phyloP scores from a whole-genome alignment of 2,329 filamentous ascomycete species.

The Sordariomycetes sp. region DNA sequence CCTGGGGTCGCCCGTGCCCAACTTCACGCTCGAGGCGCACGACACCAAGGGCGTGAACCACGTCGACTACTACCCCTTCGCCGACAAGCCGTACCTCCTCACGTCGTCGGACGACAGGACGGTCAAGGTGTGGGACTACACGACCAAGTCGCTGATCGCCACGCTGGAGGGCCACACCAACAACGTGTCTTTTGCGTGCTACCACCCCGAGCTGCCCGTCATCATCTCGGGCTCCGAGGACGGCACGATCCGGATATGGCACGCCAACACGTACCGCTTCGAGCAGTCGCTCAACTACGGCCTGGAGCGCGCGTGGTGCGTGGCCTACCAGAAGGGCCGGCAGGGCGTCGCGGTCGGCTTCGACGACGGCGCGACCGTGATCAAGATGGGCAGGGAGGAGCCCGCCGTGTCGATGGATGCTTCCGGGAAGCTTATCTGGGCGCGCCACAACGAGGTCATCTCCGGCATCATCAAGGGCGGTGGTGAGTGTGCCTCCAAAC shows the following conservation, averaged over 20 bases:
- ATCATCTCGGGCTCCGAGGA: slow-evolving; percentile 98
- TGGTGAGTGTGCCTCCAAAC: slow-evolving; percentile 12
- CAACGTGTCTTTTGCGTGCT: slow-evolving; percentile 96
- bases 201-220: slow-evolving; percentile 91
- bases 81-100: slow-evolving; percentile 75
- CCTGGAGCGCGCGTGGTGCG: slow-evolving; percentile 93
- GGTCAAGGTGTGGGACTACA: slow-evolving; percentile 98
- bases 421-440: slow-evolving; percentile 94
- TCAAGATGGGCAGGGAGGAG: slow-evolving; percentile 95
- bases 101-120: slow-evolving; percentile 95
- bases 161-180: slow-evolving; percentile 95
- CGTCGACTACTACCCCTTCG: slow-evolving; percentile 77
- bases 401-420: slow-evolving; percentile 96
- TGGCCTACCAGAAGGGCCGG: slow-evolving; percentile 87
- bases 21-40: slow-evolving; percentile 94
- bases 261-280: slow-evolving; percentile 91
- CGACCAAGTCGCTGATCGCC: slow-evolving; percentile 92
- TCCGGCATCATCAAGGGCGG: slow-evolving; percentile 91
- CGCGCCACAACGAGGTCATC: slow-evolving; percentile 87
- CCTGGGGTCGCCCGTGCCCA: slow-evolving; percentile 82
- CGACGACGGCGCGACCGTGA: slow-evolving; percentile 93
- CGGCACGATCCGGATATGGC: slow-evolving; percentile 96
- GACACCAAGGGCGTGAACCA: slow-evolving; percentile 97
- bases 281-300: slow-evolving; percentile 96
- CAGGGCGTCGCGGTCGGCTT: slow-evolving; percentile 94